Evolutionary conservation across 805 yeast species (phyloP).

Genomic region (Metschnikowia lochheadii): DNA sequence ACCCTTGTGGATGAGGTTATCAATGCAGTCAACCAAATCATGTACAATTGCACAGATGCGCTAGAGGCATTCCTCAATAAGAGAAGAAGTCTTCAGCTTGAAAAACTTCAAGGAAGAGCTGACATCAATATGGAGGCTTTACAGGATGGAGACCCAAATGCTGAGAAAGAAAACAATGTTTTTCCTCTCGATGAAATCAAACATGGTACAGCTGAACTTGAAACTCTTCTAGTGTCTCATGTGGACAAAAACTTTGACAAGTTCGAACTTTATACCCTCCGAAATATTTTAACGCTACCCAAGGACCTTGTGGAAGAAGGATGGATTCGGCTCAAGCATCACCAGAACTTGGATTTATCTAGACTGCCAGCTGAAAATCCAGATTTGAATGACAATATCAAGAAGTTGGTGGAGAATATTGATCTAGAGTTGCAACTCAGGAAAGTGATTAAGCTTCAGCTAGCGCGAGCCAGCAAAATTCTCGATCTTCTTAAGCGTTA

Average conservation of each 20-base stretch:
- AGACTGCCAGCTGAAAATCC: slow-evolving; percentile 4
- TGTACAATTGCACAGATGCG: slow-evolving; percentile 78
- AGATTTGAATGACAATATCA: slow-evolving; percentile 2
- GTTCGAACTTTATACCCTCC: slow-evolving; percentile 72
- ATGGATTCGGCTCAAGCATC: slow-evolving; percentile 65
- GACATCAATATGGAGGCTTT: slow-evolving; percentile 2
- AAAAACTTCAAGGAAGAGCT: slow-evolving; percentile 14
- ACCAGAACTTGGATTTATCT: slow-evolving; percentile 44
- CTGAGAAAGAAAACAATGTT: slow-evolving; percentile 7
- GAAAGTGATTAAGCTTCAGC: slow-evolving; percentile 36
- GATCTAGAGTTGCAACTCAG: slow-evolving; percentile 42
- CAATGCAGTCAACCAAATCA: slow-evolving; percentile 78
- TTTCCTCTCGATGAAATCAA: slow-evolving; percentile 50
- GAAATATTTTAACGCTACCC: slow-evolving; percentile 76
- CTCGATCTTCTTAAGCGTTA: slow-evolving; percentile 29
- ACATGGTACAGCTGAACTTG: slow-evolving; percentile 77
- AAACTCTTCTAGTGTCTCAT: slow-evolving; percentile 66
- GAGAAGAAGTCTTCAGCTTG: slow-evolving; percentile 17
- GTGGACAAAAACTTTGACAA: slow-evolving; percentile 83
- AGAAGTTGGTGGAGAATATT: slow-evolving; percentile 34
- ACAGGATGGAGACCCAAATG: slow-evolving; percentile 11
- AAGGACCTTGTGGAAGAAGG: slow-evolving; percentile 60
- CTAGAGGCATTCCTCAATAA: slow-evolving; percentile 58
- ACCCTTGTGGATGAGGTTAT: slow-evolving; percentile 82
- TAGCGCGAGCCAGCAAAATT: slow-evolving; percentile 36